A percentile compares a stretch with the other conserved stretches of the same genome.
Evolutionary conservation across 768 basidiomycete genomes (phyloP).

Genomic region (Phlebiopsis gigantea): DNA sequence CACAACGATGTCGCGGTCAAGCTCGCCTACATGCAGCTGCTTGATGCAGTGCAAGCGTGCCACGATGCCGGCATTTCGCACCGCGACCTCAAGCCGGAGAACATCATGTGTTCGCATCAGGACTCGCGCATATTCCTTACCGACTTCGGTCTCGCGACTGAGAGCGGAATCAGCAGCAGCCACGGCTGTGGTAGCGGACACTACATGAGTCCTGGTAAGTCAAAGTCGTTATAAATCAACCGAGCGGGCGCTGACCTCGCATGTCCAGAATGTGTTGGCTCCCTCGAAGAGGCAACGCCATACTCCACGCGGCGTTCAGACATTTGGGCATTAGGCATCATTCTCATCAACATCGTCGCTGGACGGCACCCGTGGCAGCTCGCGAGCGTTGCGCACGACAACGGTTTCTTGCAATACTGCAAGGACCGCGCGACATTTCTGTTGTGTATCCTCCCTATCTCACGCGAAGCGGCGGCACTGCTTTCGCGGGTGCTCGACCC

Average conservation of each 20-base stretch:
- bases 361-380: constrained; percentile 95
- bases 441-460: constrained; percentile 33
- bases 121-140: constrained; percentile 37
- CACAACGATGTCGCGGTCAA: constrained; percentile 41
- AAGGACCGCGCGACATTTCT: constrained; percentile 71
- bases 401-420: constrained; percentile 81
- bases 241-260: too few relatives aligned
- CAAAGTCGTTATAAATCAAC: too few relatives aligned
- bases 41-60: constrained; percentile 47
- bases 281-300: constrained; percentile 47
- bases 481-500: constrained; percentile 27
- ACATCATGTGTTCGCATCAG: constrained; percentile 38
- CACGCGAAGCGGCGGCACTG: constrained; percentile 23
- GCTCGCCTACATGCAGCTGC: constrained; percentile 43
- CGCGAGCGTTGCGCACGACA: constrained; percentile 64
- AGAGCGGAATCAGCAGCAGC: constrained; percentile 14
- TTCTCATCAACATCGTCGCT: constrained; percentile 92
- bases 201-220: constrained; percentile 31
- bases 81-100: constrained; percentile 56
- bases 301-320: constrained; percentile 89
- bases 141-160: constrained; percentile 45
- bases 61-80: constrained; percentile 47
- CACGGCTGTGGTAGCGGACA: constrained; percentile 26
- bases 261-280: constrained; percentile 91
- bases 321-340: constrained; percentile 93